Percentiles rank a stretch among this genome's conserved stretches.
Conservation (phyloP, 2,329 filamentous ascomycete species). For the Hortaea werneckii region DNA sequence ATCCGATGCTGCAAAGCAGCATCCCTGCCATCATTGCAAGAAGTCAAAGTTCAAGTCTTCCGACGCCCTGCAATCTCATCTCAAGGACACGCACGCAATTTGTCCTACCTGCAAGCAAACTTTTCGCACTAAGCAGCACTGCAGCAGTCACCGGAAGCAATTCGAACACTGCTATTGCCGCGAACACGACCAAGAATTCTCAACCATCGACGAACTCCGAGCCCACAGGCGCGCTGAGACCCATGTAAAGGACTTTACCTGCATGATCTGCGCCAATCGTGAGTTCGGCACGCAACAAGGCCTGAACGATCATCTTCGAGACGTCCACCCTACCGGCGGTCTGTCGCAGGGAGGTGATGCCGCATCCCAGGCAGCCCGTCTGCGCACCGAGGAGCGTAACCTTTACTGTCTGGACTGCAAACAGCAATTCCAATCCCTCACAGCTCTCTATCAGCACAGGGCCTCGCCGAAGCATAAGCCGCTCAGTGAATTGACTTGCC, state of each 20-base stretch:
- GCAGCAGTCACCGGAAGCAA: slow-evolving; percentile 3
- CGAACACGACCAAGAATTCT: slow-evolving; percentile 5
- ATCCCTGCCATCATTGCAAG: neutral
- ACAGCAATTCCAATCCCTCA: slow-evolving; percentile 2
- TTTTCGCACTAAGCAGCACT: neutral
- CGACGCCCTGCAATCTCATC: slow-evolving; percentile 1
- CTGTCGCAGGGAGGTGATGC: neutral
- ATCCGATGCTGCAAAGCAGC: neutral
- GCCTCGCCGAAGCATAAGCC: slow-evolving; percentile 10
- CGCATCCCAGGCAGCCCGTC: neutral
- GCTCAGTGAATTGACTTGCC: slow-evolving; percentile 7
- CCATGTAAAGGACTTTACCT: slow-evolving; percentile 6
- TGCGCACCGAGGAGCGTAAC: slow-evolving; percentile 4
- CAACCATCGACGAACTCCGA: neutral
- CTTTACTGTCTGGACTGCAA: slow-evolving; percentile 9
- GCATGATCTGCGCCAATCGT: slow-evolving; percentile 4
- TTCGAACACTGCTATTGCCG: slow-evolving; percentile 8
- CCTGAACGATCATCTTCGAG: slow-evolving; percentile 6
- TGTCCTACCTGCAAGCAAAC: slow-evolving; percentile 8
- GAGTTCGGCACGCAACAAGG: slow-evolving; percentile 3
- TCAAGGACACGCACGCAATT: neutral
- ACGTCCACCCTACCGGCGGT: slow-evolving; percentile 1
- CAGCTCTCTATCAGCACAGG: slow-evolving; percentile 8
- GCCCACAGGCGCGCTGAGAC: slow-evolving; percentile 1
- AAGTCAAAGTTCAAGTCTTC: slow-evolving; percentile 1